These are phyloP conservation scores for Pseudogymnoascus sp. DNA, from an alignment of 2,329 filamentous ascomycete species.

Conservation along the genomic window DNA sequence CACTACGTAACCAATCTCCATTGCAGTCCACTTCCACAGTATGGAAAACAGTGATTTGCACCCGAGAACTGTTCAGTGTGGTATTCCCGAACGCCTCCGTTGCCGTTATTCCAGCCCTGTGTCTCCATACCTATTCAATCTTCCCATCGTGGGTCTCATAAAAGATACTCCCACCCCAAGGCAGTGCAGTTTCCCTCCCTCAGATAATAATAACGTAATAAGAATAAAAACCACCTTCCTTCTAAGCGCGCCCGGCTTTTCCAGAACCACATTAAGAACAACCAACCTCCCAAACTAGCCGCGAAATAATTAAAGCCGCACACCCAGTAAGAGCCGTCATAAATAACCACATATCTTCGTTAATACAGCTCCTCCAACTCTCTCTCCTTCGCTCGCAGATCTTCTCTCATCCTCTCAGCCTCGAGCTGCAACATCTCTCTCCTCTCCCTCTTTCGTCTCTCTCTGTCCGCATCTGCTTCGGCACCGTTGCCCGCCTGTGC, in stretches of 20 bases:
- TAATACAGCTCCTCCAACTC: constrained; percentile 25
- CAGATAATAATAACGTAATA: background rate
- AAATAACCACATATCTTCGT: constrained; percentile 2
- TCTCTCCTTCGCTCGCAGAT: constrained; percentile 26
- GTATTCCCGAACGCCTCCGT: background rate
- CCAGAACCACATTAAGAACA: background rate
- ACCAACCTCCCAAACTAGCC: background rate
- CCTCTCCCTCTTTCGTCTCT: constrained; percentile 51
- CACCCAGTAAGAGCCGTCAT: background rate
- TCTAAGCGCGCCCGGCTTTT: background rate
- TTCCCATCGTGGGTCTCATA: constrained; percentile 3
- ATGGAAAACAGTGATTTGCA: background rate
- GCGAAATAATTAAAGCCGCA: background rate
- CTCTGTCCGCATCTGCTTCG: constrained; percentile 19
- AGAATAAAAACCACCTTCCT: background rate
- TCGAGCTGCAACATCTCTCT: constrained; percentile 63
- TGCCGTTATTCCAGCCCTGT: background rate
- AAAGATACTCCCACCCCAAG: background rate
- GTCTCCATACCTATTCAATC: background rate
- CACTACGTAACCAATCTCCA: background rate
- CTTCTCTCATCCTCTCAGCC: constrained; percentile 60
- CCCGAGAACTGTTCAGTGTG: background rate
- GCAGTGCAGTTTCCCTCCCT: background rate
- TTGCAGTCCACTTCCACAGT: background rate
- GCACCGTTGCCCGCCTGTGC: background rate